Evolutionary conservation across 23 red algal genomes (phyloP), one percentile per base, ranked within the genome.

Genomic region (Gracilaria domingensis): DNA sequence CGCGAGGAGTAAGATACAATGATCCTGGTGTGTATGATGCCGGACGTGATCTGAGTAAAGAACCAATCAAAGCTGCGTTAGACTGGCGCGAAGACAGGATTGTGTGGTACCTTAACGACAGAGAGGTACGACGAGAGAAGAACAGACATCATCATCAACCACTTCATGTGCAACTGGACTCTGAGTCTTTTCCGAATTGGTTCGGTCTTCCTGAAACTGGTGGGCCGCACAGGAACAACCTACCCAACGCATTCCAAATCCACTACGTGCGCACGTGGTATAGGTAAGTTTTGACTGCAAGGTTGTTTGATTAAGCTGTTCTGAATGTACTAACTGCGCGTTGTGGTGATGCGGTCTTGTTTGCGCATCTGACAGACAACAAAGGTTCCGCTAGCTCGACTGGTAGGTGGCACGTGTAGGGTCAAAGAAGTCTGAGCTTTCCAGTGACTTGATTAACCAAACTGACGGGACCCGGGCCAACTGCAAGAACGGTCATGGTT

Each of bases 401-500:
- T 8, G 29, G 24, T 62, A 1, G 59, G 59, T 6, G 12, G 2
- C 8, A 11, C 8, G 4, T 4, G 59, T 30, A 62, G 8, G 13
- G 2, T 62, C 59, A 62, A 12, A 96, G 60, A 34, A 96, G 95
- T 75, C 84, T 96, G 34, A 96, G 65, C 28, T 85, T 75, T 55
- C 82, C 82, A 62, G 95, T 96, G 23, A 96, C 89, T 53, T 93
- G 35, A 75, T 96, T 82, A 24, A 96, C 83, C 77, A 84, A 51
- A 47, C 72, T 81, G 60, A 76, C 95, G 23, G 95, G 95, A 59
- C 84, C 95, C 33, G 95, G 95, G 9, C 95, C 95, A 14, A 96
- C 60, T 34, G 95, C 90, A 3, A 96, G 60, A 55, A 96, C 95
- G 51, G 95, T 96, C 59, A 96, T 73, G 72, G 61, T 90, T 73